A percentile compares a stretch with the other conserved stretches of the same genome.
Evolutionary conservation across 768 basidiomycete species (phyloP).

Genomic region (Russula emetica): DNA sequence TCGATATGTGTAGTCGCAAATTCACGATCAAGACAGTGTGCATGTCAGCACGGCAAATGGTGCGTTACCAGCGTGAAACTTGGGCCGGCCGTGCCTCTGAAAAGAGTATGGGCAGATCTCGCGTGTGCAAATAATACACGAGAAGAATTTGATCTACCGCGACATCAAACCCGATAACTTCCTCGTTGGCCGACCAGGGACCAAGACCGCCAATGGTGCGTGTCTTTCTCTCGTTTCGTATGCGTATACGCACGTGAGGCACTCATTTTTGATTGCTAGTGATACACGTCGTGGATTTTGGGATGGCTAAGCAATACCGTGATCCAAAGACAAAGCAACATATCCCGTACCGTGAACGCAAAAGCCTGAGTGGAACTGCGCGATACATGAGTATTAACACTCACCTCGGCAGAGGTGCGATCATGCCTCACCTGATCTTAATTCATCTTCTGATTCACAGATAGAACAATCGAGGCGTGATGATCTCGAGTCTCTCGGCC

Average conservation of each 20-base stretch:
- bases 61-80: slow-evolving; percentile 34
- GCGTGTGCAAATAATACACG: slow-evolving; percentile 96
- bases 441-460: slow-evolving; percentile 13
- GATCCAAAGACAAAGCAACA: slow-evolving; percentile 99
- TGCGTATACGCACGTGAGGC: background rate
- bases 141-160: slow-evolving; percentile 98
- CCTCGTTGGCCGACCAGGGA: slow-evolving; percentile 89
- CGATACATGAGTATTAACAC: slow-evolving; percentile 99
- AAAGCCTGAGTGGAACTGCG: slow-evolving; percentile 94
- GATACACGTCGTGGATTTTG: slow-evolving; percentile 96
- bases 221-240: slow-evolving; percentile 15
- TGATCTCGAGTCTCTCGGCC: slow-evolving; percentile 97
- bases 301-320: slow-evolving; percentile 99
- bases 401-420: slow-evolving; percentile 87
- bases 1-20: slow-evolving; percentile 98
- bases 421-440: slow-evolving; percentile 9
- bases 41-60: slow-evolving; percentile 98
- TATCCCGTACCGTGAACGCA: slow-evolving; percentile 97
- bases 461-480: slow-evolving; percentile 89
- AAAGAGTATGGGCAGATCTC: slow-evolving; percentile 56
- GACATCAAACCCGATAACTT: slow-evolving; percentile 99
- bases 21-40: slow-evolving; percentile 98
- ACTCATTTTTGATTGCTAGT: slow-evolving; percentile 39
- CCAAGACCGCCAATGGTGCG: slow-evolving; percentile 81
- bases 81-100: slow-evolving; percentile 2